These are phyloP conservation scores for Aspergillus uvarum DNA, from an alignment of 2,329 filamentous ascomycete genomes.

Conservation along the genomic window DNA sequence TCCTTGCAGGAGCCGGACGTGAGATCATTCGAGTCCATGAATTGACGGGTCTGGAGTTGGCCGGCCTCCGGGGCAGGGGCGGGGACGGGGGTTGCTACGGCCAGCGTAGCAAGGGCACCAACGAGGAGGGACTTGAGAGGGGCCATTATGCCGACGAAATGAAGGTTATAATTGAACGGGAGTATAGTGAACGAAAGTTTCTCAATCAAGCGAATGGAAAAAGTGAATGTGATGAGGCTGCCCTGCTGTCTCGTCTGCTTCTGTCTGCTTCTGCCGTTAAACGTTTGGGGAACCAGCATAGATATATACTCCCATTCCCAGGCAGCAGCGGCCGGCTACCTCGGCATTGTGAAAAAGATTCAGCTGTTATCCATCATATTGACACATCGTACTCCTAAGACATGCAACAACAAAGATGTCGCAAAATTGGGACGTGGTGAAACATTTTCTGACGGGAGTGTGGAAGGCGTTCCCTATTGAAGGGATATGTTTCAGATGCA, in stretches of 20 bases:
- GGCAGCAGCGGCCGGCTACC: background rate
- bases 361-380: background rate
- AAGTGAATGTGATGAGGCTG: too few species aligned
- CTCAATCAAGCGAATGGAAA: too few species aligned
- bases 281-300: background rate
- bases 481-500: background rate
- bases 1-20: constrained; percentile 36
- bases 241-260: background rate
- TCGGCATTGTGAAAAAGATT: background rate
- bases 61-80: background rate
- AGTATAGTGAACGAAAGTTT: background rate
- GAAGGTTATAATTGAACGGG: background rate
- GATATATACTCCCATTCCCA: background rate
- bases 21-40: constrained; percentile 39
- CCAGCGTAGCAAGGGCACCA: constrained; percentile 16
- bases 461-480: too few species aligned
- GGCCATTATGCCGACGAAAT: constrained; percentile 10
- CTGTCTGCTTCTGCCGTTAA: background rate
- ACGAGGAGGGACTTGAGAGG: constrained; percentile 17
- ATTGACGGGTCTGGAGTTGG: constrained; percentile 14
- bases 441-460: background rate
- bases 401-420: background rate
- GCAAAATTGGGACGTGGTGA: background rate
- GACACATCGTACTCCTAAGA: background rate
- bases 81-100: constrained; percentile 16